Conservation (phyloP, 805 yeast genomes). For the Hanseniaspora valbyensis region DNA sequence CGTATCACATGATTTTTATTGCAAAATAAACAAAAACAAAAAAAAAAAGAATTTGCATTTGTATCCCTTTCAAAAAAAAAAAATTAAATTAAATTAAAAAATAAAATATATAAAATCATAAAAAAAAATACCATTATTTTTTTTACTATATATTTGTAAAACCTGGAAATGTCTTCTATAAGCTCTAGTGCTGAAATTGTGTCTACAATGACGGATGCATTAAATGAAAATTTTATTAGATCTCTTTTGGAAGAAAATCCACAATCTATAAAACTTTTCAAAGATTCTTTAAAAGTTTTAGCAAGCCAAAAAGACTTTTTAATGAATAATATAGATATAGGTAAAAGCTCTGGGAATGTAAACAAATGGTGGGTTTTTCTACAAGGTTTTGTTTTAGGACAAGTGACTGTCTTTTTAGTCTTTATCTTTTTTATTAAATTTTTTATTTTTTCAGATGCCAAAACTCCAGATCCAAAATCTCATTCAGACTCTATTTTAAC, state of each 20-base stretch:
- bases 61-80: no score
- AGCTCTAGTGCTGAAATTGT: background rate
- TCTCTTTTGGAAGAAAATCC: slow-evolving; percentile 10
- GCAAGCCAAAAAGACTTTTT: background rate
- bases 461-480: slow-evolving; percentile 26
- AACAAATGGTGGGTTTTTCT: slow-evolving; percentile 53
- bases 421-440: slow-evolving; percentile 57
- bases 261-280: background rate
- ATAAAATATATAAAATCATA: no score
- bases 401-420: slow-evolving; percentile 55
- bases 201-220: no score
- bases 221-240: slow-evolving; percentile 3
- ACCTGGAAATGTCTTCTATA: background rate
- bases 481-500: slow-evolving; percentile 21
- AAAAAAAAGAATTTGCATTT: no score
- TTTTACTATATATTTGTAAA: background rate
- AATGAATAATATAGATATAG: background rate
- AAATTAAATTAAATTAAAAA: no score
- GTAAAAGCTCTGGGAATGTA: background rate
- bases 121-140: no score
- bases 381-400: slow-evolving; percentile 65
- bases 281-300: slow-evolving; percentile 1
- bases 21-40: no score
- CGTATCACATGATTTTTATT: no score
- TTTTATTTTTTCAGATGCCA: slow-evolving; percentile 62